Evolutionary conservation across 768 basidiomycete genomes (phyloP).

Genomic region (Udeniomyces megalosporus): DNA sequence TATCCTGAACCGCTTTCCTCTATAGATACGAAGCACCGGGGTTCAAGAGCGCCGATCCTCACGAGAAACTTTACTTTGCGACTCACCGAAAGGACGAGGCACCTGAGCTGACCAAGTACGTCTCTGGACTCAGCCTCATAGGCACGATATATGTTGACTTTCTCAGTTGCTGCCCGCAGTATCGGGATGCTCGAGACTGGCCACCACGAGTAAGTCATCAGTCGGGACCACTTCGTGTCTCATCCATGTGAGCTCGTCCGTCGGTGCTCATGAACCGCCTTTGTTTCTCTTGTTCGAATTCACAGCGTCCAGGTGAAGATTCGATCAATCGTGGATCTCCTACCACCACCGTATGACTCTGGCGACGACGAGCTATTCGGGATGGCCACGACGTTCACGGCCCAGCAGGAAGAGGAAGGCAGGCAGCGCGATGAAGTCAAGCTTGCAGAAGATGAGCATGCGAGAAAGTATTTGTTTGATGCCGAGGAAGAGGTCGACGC

Average conservation of each 20-base stretch:
- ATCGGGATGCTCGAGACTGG: constrained; percentile 1
- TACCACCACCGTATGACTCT: neutral
- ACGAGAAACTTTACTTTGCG: neutral
- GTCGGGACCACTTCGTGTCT: neutral
- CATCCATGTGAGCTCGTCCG: no score
- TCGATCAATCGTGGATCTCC: constrained; percentile 4
- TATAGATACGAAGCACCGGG: constrained; percentile 1
- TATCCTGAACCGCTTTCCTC: no score
- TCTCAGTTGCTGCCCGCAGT: neutral
- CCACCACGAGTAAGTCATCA: neutral
- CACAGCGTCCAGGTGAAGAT: constrained; percentile 1
- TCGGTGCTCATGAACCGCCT: neutral
- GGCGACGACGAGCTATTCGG: neutral
- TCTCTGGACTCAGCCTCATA: neutral
- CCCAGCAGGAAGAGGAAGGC: no score
- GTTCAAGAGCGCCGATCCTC: neutral
- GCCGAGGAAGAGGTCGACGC: no score
- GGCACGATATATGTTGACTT: neutral
- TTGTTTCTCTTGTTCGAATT: neutral
- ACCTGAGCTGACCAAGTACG: neutral
- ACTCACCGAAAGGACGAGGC: neutral
- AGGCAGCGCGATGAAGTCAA: no score
- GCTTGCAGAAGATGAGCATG: no score
- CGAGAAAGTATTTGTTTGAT: no score
- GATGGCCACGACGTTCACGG: no score